Percentiles rank a stretch among this genome's conserved stretches.
Evolutionary conservation across 1,139 yeast genomes (phyloP).

Genomic region (Blastobotrys persicus): DNA sequence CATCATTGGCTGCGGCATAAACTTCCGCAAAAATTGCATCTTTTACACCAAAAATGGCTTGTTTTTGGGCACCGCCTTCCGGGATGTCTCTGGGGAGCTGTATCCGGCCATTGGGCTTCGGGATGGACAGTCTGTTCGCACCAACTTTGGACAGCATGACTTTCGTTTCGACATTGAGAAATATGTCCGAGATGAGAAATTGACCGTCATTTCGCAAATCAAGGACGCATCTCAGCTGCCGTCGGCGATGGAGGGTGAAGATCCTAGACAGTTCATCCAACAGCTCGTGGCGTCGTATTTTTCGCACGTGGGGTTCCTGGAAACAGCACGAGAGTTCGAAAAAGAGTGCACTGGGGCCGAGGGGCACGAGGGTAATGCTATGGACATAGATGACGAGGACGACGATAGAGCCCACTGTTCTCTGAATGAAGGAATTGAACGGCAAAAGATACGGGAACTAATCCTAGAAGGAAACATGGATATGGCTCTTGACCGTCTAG

Average conservation of each 20-base stretch:
- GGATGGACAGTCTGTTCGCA: conserved; percentile 49
- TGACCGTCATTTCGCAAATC: conserved; percentile 25
- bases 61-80: conserved; percentile 52
- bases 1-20: conserved; percentile 80
- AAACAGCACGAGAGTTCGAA: conserved; percentile 62
- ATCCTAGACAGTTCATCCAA: conserved; percentile 45
- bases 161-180: conserved; percentile 71
- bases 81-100: conserved; percentile 40
- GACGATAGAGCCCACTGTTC: conserved; percentile 11
- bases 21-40: conserved; percentile 59
- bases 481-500: conserved; percentile 45
- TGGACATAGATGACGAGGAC: conserved; percentile 10
- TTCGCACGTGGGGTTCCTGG: conserved; percentile 68
- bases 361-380: conserved; percentile 10
- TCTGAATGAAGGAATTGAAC: conserved; percentile 22
- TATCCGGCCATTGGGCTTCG: conserved; percentile 50
- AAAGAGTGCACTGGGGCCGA: conserved; percentile 32
- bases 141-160: conserved; percentile 70
- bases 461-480: conserved; percentile 51
- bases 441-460: conserved; percentile 52
- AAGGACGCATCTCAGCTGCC: conserved; percentile 14
- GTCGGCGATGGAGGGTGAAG: conserved; percentile 13
- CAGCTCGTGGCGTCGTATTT: conserved; percentile 66
- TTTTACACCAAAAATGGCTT: conserved; percentile 86
- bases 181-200: conserved; percentile 53